Percentiles rank a stretch among this genome's conserved stretches.
Conservation (phyloP, 2,329 filamentous ascomycete species). For the Fusarium redolens region DNA sequence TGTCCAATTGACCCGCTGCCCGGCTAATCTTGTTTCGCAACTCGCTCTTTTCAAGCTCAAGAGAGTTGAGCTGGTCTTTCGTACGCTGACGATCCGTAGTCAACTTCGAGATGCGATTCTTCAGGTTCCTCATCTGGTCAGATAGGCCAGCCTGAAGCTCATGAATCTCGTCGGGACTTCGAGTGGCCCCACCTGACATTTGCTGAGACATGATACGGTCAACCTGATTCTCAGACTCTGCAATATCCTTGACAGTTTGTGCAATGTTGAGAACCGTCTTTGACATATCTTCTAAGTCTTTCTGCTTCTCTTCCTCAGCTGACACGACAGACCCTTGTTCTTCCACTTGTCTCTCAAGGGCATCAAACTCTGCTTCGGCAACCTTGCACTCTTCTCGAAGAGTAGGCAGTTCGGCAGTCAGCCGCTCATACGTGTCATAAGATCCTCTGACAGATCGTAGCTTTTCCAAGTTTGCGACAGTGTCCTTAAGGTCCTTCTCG, state of each 20-base stretch:
- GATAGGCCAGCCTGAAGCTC: constrained; percentile 75
- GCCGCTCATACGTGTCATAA: constrained; percentile 79
- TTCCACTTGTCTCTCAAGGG: constrained; percentile 71
- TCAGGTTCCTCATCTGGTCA: constrained; percentile 74
- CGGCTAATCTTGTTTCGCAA: constrained; percentile 77
- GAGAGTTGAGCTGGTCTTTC: constrained; percentile 72
- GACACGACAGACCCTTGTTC: constrained; percentile 74
- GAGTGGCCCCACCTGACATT: constrained; percentile 70
- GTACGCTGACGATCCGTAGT: constrained; percentile 77
- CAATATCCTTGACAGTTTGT: constrained; percentile 78
- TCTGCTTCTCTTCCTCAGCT: constrained; percentile 72
- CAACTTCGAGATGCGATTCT: constrained; percentile 73
- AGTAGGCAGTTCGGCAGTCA: constrained; percentile 77
- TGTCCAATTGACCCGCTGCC: constrained; percentile 80
- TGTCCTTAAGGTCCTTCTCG: constrained; percentile 68
- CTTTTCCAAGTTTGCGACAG: constrained; percentile 63
- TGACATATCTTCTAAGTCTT: constrained; percentile 79
- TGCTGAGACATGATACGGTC: constrained; percentile 81
- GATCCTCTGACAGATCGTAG: constrained; percentile 72
- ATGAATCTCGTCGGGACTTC: constrained; percentile 86
- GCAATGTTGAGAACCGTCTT: constrained; percentile 82
- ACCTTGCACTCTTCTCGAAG: constrained; percentile 72
- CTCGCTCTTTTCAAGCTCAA: constrained; percentile 84
- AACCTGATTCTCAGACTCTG: constrained; percentile 78
- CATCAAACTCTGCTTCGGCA: constrained; percentile 70